Evolutionary conservation across 1,139 yeast species (phyloP).

Genomic region (Insectozyma bohioensis): DNA sequence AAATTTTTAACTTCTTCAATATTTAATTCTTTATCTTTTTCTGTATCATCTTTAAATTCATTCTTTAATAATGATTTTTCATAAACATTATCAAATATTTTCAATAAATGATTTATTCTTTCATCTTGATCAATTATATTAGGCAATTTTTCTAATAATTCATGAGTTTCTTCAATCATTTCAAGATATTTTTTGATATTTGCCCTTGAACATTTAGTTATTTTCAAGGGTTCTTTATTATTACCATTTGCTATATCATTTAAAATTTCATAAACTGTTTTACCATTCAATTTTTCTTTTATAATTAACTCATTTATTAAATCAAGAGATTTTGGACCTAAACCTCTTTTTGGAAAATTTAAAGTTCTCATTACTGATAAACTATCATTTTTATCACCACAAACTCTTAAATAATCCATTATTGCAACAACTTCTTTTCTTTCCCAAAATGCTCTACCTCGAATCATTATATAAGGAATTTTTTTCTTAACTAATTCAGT

Average conservation of each 20-base stretch:
- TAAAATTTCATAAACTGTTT: constrained; percentile 7
- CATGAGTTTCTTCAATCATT: constrained; percentile 22
- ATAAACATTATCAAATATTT: constrained; percentile 28
- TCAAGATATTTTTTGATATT: constrained; percentile 4
- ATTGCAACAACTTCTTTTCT: constrained; percentile 64
- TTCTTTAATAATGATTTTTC: constrained; percentile 29
- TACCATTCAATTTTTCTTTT: neutral
- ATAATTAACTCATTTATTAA: constrained; percentile 3
- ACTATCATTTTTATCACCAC: constrained; percentile 44
- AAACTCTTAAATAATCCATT: constrained; percentile 62
- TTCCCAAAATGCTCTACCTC: constrained; percentile 82
- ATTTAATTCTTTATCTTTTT: constrained; percentile 30
- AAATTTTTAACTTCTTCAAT: constrained; percentile 45
- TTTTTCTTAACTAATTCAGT: constrained; percentile 51
- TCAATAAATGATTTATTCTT: constrained; percentile 7
- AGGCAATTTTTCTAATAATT: constrained; percentile 4
- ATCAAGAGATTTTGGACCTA: constrained; percentile 62
- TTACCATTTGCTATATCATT: constrained; percentile 3
- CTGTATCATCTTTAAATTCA: constrained; percentile 30
- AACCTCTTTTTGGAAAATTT: constrained; percentile 62
- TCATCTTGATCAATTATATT: neutral
- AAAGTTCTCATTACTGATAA: constrained; percentile 47
- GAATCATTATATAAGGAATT: constrained; percentile 66
- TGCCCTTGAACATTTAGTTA: no score
- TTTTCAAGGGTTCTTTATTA: constrained; percentile 1